These are phyloP conservation scores for Ophiocordyceps sinensis DNA, from an alignment of 2,329 filamentous ascomycete genomes.

Conservation along the genomic window DNA sequence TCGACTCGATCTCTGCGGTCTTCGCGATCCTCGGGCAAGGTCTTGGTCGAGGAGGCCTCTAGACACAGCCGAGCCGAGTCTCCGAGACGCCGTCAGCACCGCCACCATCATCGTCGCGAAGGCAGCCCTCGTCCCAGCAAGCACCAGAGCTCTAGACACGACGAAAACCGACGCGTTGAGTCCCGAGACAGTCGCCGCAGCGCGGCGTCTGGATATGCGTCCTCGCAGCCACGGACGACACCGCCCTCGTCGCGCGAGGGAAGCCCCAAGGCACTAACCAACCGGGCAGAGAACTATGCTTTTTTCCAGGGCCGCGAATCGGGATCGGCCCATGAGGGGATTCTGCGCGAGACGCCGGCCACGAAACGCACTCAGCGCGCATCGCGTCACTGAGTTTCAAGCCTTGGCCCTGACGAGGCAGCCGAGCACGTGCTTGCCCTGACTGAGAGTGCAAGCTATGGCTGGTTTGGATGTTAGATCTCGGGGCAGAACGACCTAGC, in stretches of 20 bases:
- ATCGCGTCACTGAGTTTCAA: neutral
- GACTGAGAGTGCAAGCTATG: no score
- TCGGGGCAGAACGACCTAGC: neutral
- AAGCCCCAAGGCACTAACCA: constrained; percentile 1
- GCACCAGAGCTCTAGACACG: neutral
- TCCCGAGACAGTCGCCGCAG: neutral
- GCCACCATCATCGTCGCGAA: neutral
- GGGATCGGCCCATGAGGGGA: constrained; percentile 11
- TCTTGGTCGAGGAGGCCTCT: neutral
- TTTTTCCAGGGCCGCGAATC: constrained; percentile 12
- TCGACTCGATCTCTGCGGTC: neutral
- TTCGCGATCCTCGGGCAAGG: neutral
- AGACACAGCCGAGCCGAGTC: neutral
- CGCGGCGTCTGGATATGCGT: neutral
- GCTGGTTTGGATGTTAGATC: no score
- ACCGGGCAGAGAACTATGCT: constrained; percentile 13
- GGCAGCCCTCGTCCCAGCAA: constrained; percentile 1
- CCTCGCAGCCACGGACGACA: neutral
- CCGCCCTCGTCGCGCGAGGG: neutral
- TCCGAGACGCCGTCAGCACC: neutral
- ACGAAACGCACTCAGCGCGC: neutral
- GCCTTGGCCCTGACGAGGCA: neutral
- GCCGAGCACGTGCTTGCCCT: neutral
- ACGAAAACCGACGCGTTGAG: neutral
- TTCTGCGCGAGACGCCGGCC: constrained; percentile 1